phyloP scores from a whole-genome alignment of 2,329 filamentous ascomycete species.

The Phaeosphaeria sp. region DNA sequence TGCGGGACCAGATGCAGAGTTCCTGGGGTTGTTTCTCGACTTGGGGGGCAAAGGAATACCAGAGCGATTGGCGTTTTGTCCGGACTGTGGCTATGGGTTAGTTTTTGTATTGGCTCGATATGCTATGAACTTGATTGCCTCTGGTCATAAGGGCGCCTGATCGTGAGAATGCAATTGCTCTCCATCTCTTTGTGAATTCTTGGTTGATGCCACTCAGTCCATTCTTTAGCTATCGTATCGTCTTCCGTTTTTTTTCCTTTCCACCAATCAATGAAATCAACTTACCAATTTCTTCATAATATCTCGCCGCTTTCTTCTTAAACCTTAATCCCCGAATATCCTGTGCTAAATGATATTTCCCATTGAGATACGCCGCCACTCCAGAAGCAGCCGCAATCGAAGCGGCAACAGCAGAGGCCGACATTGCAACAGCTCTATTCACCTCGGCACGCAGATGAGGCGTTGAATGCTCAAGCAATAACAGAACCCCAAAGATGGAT shows the following conservation, averaged over 20 bases:
- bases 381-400: constrained; percentile 41
- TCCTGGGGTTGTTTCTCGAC: constrained; percentile 48
- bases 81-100: constrained; percentile 39
- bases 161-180: neutral
- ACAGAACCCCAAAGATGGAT: neutral
- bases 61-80: constrained; percentile 43
- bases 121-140: neutral
- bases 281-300: constrained; percentile 37
- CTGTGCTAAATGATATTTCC: constrained; percentile 69
- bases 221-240: neutral
- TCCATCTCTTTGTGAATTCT: neutral
- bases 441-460: neutral
- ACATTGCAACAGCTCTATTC: neutral
- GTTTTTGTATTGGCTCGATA: neutral
- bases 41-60: constrained; percentile 36
- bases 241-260: neutral
- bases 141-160: neutral
- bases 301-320: constrained; percentile 47
- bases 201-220: neutral
- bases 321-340: constrained; percentile 60
- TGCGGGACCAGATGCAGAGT: constrained; percentile 70
- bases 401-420: constrained; percentile 30
- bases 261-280: neutral
- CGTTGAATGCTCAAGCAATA: neutral
- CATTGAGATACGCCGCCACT: constrained; percentile 68